phyloP scores from a whole-genome alignment of 345 rosid species.

The Bretschneidera sinensis region DNA sequence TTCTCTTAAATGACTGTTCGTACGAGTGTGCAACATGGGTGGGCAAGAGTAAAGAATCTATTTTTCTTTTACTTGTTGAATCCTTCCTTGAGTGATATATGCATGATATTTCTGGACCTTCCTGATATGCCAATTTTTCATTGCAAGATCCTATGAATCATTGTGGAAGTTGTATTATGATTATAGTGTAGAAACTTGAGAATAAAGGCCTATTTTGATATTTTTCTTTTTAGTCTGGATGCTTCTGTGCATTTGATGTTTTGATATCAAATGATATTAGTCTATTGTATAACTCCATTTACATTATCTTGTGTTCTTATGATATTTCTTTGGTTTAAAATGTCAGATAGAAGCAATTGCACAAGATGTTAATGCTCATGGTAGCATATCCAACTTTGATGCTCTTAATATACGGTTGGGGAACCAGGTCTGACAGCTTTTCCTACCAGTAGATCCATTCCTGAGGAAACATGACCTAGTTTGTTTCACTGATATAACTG shows the following conservation, averaged over 20 bases:
- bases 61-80: too few species aligned
- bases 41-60: too few species aligned
- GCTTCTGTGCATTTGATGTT: background rate
- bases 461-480: background rate
- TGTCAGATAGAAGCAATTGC: slow-evolving; percentile 74
- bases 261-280: too few species aligned
- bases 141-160: too few species aligned
- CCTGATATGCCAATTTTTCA: too few species aligned
- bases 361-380: slow-evolving; percentile 65
- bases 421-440: slow-evolving; percentile 55
- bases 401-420: slow-evolving; percentile 73
- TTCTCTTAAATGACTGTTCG: too few species aligned
- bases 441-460: background rate
- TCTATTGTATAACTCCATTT: background rate
- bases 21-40: too few species aligned
- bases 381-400: slow-evolving; percentile 56
- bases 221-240: background rate
- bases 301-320: slow-evolving; percentile 10
- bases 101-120: too few species aligned
- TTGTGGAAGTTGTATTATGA: too few species aligned
- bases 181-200: too few species aligned
- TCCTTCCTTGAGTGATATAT: too few species aligned
- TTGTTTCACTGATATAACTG: background rate
- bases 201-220: too few species aligned
- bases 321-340: background rate